Evolutionary conservation across 73 alveolate genomes (phyloP).

Genomic region (Urostyla sp.): DNA sequence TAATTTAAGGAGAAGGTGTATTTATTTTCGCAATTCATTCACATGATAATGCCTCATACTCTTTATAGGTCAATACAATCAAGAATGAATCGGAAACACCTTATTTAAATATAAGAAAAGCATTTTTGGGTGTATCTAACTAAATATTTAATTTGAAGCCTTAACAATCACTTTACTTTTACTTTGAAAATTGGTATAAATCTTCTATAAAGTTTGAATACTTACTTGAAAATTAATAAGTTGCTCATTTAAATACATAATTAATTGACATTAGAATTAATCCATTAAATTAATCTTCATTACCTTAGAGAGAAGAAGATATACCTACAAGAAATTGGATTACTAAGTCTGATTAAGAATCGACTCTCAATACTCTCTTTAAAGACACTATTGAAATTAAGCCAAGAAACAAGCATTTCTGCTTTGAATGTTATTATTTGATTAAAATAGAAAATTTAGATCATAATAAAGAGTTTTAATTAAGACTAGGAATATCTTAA

Average conservation of each 20-base stretch:
- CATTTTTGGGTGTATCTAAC: constrained; percentile 18
- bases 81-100: background rate
- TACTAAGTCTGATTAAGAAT: background rate
- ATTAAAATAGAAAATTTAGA: background rate
- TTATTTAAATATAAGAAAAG: background rate
- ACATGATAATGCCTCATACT: constrained; percentile 7
- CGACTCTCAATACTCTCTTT: background rate
- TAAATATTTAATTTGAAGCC: background rate
- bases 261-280: background rate
- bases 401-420: background rate
- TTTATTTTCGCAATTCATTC: constrained; percentile 18
- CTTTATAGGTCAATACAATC: background rate
- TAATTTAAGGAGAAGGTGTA: too few species aligned
- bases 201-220: constrained; percentile 1
- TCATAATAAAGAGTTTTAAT: background rate
- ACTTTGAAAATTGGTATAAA: constrained; percentile 52
- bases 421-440: constrained; percentile 34
- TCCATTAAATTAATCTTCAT: background rate
- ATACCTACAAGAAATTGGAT: background rate
- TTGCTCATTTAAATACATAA: background rate
- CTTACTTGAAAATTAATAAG: background rate
- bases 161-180: background rate
- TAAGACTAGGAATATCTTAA: constrained; percentile 5
- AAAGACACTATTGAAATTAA: background rate
- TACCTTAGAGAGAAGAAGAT: background rate